These are phyloP conservation scores for Anacardium occidentale DNA, from an alignment of 345 rosid genomes.

Conservation along the genomic window DNA sequence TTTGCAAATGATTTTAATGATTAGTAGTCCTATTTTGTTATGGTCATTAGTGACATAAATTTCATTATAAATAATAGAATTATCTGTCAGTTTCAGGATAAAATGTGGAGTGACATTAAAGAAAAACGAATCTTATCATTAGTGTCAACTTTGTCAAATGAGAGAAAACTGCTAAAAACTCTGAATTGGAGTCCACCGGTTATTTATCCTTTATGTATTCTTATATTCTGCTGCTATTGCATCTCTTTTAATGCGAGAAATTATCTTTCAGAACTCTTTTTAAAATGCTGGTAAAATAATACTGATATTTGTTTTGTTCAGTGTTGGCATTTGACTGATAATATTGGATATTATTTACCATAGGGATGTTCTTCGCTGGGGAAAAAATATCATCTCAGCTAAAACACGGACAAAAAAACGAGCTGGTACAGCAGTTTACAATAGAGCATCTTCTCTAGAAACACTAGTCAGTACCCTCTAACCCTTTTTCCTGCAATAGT, in stretches of 20 bases:
- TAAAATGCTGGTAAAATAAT: not conserved
- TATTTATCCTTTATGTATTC: not conserved
- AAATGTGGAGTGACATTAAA: not conserved
- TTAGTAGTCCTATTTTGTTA: too few relatives aligned
- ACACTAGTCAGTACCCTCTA: conserved; percentile 44
- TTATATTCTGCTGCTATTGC: not conserved
- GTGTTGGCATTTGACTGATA: not conserved
- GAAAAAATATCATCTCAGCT: conserved; percentile 52
- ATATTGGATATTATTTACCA: conserved; percentile 4
- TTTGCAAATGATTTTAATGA: too few relatives aligned
- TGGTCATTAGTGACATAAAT: not conserved
- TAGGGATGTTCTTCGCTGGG: conserved; percentile 67
- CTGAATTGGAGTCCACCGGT: not conserved
- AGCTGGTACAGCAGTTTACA: conserved; percentile 61
- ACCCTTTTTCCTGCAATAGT: conserved; percentile 3
- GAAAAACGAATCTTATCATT: not conserved
- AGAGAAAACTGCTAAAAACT: not conserved
- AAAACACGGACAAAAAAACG: conserved; percentile 57
- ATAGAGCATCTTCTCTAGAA: conserved; percentile 69
- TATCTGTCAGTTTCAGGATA: not conserved
- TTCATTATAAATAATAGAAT: not conserved
- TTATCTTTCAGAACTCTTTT: not conserved
- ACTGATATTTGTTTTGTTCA: not conserved
- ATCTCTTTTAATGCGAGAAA: not conserved
- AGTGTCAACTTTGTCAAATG: not conserved